Evolutionary conservation across 768 basidiomycete species (phyloP), one percentile per base, ranked within the genome.

Genomic region (Amanita polypyramis): DNA sequence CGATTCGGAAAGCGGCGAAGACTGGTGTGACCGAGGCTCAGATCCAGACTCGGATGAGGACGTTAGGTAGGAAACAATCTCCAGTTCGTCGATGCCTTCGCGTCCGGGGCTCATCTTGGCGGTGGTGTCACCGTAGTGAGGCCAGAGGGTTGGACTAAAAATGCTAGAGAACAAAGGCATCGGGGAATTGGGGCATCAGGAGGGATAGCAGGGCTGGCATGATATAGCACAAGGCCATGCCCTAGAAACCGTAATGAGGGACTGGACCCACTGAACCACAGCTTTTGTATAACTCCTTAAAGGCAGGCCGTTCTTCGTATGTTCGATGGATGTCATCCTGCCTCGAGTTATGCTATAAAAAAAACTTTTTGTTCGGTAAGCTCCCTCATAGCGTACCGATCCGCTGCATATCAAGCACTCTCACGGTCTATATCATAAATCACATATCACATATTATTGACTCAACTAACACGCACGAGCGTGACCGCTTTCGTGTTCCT

Each of bases 221-320:
- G 17, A 45, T 45, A 45, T 45, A 36, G 21, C n/a, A n/a, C 34
- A 9, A 23, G 12, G 44, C 9, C 21, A 23, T 25, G 41, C 8
- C 20, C 25, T 42, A 29, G 20, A 19, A 27, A 27, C 41, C 41
- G 41, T 29, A 42, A 23, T 42, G 25, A 27, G 35, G 19, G n/a
- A 4, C 5, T 32, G 46, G 46, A 47, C 46, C 46, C 46, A 47
- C 46, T 39, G 20, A 47, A n/a, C 19, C 25, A 47, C 35, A 38
- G 45, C 5, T 38, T 47, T 37, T 19, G 43, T 33, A 11, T 37
- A 23, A 36, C 46, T 39, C 46, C 46, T 35, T 47, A 36, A 39
- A 32, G 46, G 6, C 37, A 21, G 41, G 15, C 27, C 17, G 7
- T 47, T 47, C 37, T 47, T 36, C n/a, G 44, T 45, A 36, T 34